These are phyloP conservation scores for Basipetospora chlamydospora DNA, from an alignment of 2,329 filamentous ascomycete species.

Conservation along the genomic window DNA sequence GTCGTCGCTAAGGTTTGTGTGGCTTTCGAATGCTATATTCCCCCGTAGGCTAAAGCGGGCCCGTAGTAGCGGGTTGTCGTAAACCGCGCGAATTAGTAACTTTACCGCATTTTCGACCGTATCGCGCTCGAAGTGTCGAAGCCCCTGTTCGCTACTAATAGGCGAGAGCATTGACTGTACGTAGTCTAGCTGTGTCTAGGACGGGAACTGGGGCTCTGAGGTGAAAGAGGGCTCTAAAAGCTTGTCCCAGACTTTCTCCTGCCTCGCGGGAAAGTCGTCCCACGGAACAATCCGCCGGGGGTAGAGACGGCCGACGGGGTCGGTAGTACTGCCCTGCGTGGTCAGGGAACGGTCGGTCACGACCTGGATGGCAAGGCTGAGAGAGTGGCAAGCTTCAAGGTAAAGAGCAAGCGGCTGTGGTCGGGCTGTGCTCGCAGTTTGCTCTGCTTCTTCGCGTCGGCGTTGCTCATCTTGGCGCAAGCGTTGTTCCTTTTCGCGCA, in stretches of 20 bases:
- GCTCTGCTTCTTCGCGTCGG: conserved; percentile 12
- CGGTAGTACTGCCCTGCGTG: conserved; percentile 19
- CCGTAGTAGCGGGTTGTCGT: conserved; percentile 15
- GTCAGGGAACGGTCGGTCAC: conserved; percentile 17
- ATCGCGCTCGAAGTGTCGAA: conserved; percentile 19
- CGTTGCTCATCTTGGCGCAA: conserved; percentile 13
- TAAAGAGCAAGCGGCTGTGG: conserved; percentile 14
- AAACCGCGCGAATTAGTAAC: conserved; percentile 16
- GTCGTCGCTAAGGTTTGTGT: conserved; percentile 17
- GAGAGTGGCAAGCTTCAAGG: conserved; percentile 18
- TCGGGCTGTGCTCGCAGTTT: conserved; percentile 9
- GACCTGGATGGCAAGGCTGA: conserved; percentile 16
- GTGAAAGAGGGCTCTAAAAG: conserved; percentile 14
- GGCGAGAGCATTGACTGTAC: conserved; percentile 15
- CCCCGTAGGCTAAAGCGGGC: conserved; percentile 16
- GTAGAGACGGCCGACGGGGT: conserved; percentile 17
- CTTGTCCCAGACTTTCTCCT: conserved; percentile 18
- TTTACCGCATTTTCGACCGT: conserved; percentile 21
- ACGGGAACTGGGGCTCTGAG: conserved; percentile 16
- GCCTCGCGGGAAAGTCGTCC: conserved; percentile 16
- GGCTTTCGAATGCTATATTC: conserved; percentile 21
- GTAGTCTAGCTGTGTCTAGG: conserved; percentile 18
- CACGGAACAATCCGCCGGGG: conserved; percentile 21
- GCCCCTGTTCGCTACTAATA: conserved; percentile 20
- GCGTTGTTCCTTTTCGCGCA: no score